Evolutionary conservation across 2,329 filamentous ascomycete species (phyloP).

Genomic region (Botrytis byssoidea): DNA sequence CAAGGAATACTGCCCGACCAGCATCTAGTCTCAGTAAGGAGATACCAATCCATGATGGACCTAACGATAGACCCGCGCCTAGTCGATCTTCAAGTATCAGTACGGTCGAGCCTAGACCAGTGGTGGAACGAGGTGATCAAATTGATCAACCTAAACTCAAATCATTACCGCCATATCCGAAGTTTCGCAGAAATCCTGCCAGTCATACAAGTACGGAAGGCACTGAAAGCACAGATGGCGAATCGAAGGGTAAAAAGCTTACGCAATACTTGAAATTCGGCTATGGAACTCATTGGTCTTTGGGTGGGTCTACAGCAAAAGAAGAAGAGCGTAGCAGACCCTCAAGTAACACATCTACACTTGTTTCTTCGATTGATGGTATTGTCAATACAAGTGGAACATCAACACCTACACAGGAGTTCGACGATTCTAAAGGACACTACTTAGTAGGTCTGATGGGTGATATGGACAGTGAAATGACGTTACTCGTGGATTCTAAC

Average conservation of each 20-base stretch:
- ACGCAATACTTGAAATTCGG: constrained; percentile 65
- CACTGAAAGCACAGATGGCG: constrained; percentile 28
- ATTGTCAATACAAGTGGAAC: constrained; percentile 3
- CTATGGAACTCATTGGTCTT: constrained; percentile 65
- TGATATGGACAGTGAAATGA: constrained; percentile 52
- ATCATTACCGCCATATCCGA: constrained; percentile 18
- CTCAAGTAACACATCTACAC: neutral
- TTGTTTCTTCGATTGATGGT: neutral
- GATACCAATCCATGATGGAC: constrained; percentile 10
- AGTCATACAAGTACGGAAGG: constrained; percentile 26
- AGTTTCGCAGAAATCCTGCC: constrained; percentile 22
- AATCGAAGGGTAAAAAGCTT: constrained; percentile 44
- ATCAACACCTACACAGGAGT: constrained; percentile 1
- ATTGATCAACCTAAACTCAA: constrained; percentile 11
- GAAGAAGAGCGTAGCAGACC: constrained; percentile 18
- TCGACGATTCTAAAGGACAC: constrained; percentile 43
- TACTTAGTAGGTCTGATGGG: constrained; percentile 70
- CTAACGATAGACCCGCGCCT: neutral
- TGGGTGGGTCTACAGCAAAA: constrained; percentile 40
- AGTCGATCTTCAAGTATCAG: constrained; percentile 5
- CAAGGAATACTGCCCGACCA: neutral
- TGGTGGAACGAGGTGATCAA: neutral
- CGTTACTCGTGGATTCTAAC: constrained; percentile 16
- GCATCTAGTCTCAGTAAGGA: constrained; percentile 11
- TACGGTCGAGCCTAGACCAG: neutral